Percentiles rank a stretch among this genome's conserved stretches.
Evolutionary conservation across 2,329 filamentous ascomycete species (phyloP).

Genomic region (Alternaria triticina): DNA sequence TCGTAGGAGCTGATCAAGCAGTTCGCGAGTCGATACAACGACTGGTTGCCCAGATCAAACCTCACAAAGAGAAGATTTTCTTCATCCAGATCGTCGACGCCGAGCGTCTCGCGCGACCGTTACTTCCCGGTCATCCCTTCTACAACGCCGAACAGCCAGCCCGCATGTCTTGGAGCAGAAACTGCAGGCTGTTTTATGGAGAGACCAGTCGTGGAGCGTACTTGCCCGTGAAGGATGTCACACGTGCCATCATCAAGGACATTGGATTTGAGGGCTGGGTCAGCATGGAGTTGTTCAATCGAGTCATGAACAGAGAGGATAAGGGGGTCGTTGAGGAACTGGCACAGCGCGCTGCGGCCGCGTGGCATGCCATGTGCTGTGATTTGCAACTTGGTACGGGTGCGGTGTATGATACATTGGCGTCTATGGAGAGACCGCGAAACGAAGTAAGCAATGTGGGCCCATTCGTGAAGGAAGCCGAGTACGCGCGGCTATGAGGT

Average conservation of each 20-base stretch:
- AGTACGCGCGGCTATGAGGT: slow-evolving; percentile 10
- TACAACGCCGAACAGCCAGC: slow-evolving; percentile 64
- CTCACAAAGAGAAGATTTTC: slow-evolving; percentile 70
- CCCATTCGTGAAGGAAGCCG: neutral
- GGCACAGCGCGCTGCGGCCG: slow-evolving; percentile 58
- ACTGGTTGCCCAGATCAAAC: slow-evolving; percentile 58
- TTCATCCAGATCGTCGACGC: slow-evolving; percentile 80
- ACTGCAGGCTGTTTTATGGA: slow-evolving; percentile 74
- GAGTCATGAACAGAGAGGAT: slow-evolving; percentile 61
- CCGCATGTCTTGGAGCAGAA: slow-evolving; percentile 80
- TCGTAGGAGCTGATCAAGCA: slow-evolving; percentile 60
- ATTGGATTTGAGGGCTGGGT: slow-evolving; percentile 73
- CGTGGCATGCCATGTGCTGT: slow-evolving; percentile 59
- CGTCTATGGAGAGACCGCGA: neutral
- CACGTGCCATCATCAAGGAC: slow-evolving; percentile 66
- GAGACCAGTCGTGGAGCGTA: slow-evolving; percentile 68
- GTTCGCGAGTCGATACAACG: slow-evolving; percentile 62
- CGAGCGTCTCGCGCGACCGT: slow-evolving; percentile 65
- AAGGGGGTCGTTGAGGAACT: slow-evolving; percentile 62
- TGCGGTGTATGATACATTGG: neutral
- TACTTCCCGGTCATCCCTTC: slow-evolving; percentile 64
- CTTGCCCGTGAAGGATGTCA: slow-evolving; percentile 68
- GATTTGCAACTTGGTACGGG: slow-evolving; percentile 42
- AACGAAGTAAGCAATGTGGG: neutral
- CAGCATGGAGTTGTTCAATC: slow-evolving; percentile 73